Conservation (phyloP, 2,329 filamentous ascomycete genomes). For the Sporothrix mexicana region DNA sequence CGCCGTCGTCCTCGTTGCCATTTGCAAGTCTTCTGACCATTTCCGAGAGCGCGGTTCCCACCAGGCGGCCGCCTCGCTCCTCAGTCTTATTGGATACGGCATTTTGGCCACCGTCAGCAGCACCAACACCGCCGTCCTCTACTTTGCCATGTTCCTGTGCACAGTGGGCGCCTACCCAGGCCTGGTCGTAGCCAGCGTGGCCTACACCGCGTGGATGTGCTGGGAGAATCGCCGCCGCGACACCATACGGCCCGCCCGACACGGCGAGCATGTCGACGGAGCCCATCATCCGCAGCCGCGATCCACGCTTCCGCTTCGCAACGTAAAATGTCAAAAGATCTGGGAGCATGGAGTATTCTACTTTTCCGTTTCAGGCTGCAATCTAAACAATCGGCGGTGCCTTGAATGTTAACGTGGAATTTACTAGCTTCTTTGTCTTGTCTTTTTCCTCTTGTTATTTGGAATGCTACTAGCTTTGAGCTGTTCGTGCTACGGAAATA, state of each 20-base stretch:
- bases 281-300: background rate
- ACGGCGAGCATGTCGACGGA: background rate
- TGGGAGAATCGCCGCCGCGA: conserved; percentile 1
- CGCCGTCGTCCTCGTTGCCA: background rate
- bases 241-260: background rate
- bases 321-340: background rate
- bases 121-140: conserved; percentile 2
- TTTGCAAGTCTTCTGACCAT: background rate
- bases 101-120: background rate
- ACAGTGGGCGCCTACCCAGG: conserved; percentile 6
- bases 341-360: too few species aligned
- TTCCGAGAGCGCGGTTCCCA: background rate
- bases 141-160: conserved; percentile 3
- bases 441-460: background rate
- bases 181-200: background rate
- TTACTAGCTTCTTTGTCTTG: background rate
- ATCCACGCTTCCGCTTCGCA: background rate
- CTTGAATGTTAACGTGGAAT: too few species aligned
- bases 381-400: too few species aligned
- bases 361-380: too few species aligned
- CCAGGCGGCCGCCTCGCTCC: background rate
- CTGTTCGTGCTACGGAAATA: background rate
- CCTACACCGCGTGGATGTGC: background rate
- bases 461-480: background rate
- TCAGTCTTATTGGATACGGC: background rate